phyloP scores from a whole-genome alignment of 331 rosid species.

The Acacia pycnantha region DNA sequence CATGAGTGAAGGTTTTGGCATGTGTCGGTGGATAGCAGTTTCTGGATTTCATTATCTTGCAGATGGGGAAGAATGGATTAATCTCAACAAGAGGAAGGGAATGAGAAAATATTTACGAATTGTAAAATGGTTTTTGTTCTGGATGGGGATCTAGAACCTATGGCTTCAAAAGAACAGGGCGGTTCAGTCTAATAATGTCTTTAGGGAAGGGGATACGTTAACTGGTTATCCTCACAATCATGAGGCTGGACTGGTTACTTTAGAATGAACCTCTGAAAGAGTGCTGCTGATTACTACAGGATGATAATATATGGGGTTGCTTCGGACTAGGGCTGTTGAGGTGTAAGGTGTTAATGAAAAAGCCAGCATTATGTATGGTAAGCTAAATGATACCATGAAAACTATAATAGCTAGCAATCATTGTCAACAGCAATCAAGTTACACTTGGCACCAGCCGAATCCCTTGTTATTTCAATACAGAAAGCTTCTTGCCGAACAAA shows the following conservation, averaged over 20 bases:
- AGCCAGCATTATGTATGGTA: background rate
- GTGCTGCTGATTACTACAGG: background rate
- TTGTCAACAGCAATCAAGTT: constrained; percentile 12
- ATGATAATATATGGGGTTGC: background rate
- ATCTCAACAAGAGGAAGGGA: too few relatives aligned
- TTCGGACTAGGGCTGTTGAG: background rate
- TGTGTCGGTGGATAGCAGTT: background rate
- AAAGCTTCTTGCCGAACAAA: constrained; percentile 7
- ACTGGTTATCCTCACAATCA: background rate
- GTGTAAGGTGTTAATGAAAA: background rate
- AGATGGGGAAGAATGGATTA: too few relatives aligned
- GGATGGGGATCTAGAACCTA: too few relatives aligned
- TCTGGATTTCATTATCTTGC: background rate
- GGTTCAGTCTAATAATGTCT: background rate
- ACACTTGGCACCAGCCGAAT: background rate
- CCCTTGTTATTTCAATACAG: background rate
- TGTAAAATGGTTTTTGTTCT: too few relatives aligned
- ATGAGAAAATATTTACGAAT: too few relatives aligned
- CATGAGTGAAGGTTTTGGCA: background rate
- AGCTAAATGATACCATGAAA: constrained; percentile 1
- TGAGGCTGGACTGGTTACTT: background rate
- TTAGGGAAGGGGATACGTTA: background rate
- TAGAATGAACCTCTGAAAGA: background rate
- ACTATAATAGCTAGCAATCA: background rate
- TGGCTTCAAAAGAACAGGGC: background rate